Evolutionary conservation across 176 grass and related monocot genomes (phyloP).

Genomic region (Cenchrus fungigraminus): DNA sequence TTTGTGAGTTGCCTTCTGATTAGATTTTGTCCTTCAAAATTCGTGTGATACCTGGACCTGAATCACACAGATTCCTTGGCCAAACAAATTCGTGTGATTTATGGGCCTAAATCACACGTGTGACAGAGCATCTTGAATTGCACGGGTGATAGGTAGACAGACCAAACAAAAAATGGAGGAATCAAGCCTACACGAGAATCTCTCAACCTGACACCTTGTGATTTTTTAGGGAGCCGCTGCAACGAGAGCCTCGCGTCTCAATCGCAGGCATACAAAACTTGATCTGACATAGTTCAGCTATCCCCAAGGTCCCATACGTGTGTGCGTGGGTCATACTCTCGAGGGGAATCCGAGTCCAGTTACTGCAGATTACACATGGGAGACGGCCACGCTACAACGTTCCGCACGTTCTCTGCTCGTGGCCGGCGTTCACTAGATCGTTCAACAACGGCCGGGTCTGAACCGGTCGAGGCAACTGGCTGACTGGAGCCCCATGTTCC

Average conservation of each 20-base stretch:
- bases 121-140: too few species aligned
- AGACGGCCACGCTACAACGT: background rate
- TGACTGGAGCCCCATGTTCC: slow-evolving; percentile 71
- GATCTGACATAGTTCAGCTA: background rate
- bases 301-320: background rate
- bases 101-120: too few species aligned
- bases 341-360: background rate
- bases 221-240: background rate
- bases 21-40: too few species aligned
- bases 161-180: too few species aligned
- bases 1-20: too few species aligned
- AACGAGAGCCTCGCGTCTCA: background rate
- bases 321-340: background rate
- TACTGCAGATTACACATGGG: background rate
- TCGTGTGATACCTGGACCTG: too few species aligned
- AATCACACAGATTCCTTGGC: too few species aligned
- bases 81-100: too few species aligned
- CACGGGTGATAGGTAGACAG: too few species aligned
- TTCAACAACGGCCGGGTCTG: background rate
- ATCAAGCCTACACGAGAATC: background rate
- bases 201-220: background rate
- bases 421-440: too few species aligned
- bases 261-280: background rate
- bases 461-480: slow-evolving; percentile 84
- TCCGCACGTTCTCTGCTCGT: background rate